These are phyloP conservation scores for Leccinum longicurvipes DNA, from an alignment of 768 basidiomycete species.

Conservation along the genomic window DNA sequence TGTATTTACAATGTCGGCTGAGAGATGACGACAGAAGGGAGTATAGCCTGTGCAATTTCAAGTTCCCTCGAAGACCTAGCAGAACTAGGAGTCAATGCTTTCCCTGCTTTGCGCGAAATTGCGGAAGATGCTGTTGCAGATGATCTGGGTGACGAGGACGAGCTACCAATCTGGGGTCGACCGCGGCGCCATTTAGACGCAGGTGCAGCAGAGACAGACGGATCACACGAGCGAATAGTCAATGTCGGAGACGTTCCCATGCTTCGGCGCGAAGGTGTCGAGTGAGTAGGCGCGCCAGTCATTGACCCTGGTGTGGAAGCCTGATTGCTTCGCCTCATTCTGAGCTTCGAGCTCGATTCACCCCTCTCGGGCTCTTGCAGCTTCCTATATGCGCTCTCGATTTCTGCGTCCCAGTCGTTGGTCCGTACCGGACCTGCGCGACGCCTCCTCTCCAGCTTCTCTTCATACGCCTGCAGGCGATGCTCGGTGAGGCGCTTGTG, in stretches of 20 bases:
- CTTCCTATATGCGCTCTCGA: slow-evolving; percentile 17
- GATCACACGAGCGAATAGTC: slow-evolving; percentile 9
- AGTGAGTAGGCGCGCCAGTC: neutral
- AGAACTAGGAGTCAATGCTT: slow-evolving; percentile 7
- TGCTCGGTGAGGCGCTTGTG: slow-evolving; percentile 42
- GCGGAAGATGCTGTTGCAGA: neutral
- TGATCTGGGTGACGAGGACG: slow-evolving; percentile 12
- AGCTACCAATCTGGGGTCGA: slow-evolving; percentile 3
- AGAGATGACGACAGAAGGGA: slow-evolving; percentile 17
- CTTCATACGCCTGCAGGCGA: slow-evolving; percentile 42
- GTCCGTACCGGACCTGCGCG: slow-evolving; percentile 8
- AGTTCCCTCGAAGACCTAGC: slow-evolving; percentile 11
- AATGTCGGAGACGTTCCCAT: slow-evolving; percentile 15
- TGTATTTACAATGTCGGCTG: slow-evolving; percentile 22
- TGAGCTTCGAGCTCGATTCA: slow-evolving; percentile 21
- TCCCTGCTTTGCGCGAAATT: slow-evolving; percentile 6
- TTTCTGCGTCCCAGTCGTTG: slow-evolving; percentile 25
- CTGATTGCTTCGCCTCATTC: slow-evolving; percentile 16
- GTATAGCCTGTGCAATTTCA: neutral
- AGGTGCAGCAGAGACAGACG: slow-evolving; percentile 12
- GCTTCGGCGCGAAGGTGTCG: slow-evolving; percentile 1
- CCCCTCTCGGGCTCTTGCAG: slow-evolving; percentile 28
- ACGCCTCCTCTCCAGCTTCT: slow-evolving; percentile 35
- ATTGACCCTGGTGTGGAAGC: slow-evolving; percentile 10
- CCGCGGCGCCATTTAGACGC: slow-evolving; percentile 4